Conservation (phyloP, 148 eudicot genomes). For the Chenopodium quinoa region DNA sequence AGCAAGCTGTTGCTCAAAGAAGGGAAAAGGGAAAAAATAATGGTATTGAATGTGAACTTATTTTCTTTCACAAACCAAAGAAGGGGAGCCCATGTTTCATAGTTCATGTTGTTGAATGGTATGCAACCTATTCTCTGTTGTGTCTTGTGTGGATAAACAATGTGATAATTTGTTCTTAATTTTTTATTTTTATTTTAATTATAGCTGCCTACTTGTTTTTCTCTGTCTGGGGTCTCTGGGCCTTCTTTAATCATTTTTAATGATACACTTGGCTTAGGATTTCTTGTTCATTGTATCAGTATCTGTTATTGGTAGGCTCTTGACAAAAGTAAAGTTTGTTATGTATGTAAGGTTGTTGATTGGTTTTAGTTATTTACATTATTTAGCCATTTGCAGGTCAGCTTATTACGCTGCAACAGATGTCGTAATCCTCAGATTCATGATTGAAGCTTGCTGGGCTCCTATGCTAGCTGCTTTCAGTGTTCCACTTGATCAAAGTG, state of each 20-base stretch:
- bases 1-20: background rate
- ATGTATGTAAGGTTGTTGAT: background rate
- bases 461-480: conserved; percentile 99
- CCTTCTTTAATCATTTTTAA: background rate
- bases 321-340: background rate
- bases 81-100: background rate
- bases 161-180: background rate
- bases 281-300: background rate
- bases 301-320: background rate
- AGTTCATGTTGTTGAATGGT: background rate
- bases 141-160: background rate
- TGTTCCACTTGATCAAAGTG: conserved; percentile 98
- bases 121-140: background rate
- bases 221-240: background rate
- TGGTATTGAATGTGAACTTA: background rate
- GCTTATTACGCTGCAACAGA: conserved; percentile 98
- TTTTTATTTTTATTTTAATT: background rate
- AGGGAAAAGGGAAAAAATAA: background rate
- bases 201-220: background rate
- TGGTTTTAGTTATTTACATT: conserved; percentile 24
- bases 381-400: conserved; percentile 71
- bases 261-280: background rate
- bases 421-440: conserved; percentile 90
- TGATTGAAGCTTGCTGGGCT: conserved; percentile 99
- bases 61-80: no score